Conservation (phyloP, 768 basidiomycete species). For the Phaeolepiota aurea region DNA sequence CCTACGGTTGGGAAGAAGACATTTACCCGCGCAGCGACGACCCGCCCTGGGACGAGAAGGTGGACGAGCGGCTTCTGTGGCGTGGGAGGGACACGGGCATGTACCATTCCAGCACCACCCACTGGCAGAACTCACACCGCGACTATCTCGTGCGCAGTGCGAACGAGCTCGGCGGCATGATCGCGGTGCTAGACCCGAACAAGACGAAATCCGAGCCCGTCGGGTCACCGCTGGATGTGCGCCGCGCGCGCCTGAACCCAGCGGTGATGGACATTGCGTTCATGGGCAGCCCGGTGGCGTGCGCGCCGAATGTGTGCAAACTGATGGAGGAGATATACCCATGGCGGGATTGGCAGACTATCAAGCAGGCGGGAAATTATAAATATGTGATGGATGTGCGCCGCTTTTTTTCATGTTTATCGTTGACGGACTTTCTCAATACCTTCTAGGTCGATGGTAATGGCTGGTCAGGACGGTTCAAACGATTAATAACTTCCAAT, state of each 20-base stretch:
- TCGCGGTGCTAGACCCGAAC: slow-evolving; percentile 27
- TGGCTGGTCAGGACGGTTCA: slow-evolving; percentile 67
- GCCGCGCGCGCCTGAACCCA: slow-evolving; percentile 36
- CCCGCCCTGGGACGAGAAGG: slow-evolving; percentile 57
- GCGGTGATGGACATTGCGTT: slow-evolving; percentile 59
- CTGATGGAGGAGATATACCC: slow-evolving; percentile 37
- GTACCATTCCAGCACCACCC: slow-evolving; percentile 22
- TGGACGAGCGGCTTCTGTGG: slow-evolving; percentile 59
- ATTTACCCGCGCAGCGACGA: slow-evolving; percentile 35
- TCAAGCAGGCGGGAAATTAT: slow-evolving; percentile 42
- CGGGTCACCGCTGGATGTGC: slow-evolving; percentile 21
- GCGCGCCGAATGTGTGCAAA: slow-evolving; percentile 32
- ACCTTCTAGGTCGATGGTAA: slow-evolving; percentile 45
- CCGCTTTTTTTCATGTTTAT: slow-evolving; percentile 3
- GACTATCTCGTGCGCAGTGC: slow-evolving; percentile 33
- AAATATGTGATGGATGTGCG: slow-evolving; percentile 54
- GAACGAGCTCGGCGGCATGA: slow-evolving; percentile 31
- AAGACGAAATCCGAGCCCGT: slow-evolving; percentile 17
- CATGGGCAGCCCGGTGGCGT: slow-evolving; percentile 32
- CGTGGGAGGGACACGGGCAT: slow-evolving; percentile 71
- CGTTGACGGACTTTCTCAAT: neutral
- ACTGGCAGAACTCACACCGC: slow-evolving; percentile 47
- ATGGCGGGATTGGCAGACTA: slow-evolving; percentile 35
- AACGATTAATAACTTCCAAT: slow-evolving; percentile 53
- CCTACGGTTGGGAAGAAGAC: slow-evolving; percentile 39